Evolutionary conservation across 345 rosid species (phyloP).

Genomic region (Ceriops zippeliana): DNA sequence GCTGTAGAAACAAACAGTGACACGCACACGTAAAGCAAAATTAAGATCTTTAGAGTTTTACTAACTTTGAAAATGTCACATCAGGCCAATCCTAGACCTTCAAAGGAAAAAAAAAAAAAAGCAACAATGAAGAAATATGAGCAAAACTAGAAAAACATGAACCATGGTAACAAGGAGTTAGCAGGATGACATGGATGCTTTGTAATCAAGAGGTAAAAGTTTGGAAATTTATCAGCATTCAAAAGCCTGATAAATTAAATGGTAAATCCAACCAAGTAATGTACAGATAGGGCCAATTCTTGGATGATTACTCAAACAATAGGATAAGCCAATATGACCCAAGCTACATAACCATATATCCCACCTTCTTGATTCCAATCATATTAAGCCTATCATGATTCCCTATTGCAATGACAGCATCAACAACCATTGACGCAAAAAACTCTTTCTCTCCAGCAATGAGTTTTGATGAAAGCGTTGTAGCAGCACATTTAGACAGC

Average conservation of each 20-base stretch:
- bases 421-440: slow-evolving; percentile 88
- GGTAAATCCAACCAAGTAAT: too few relatives aligned
- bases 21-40: too few relatives aligned
- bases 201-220: not conserved
- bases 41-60: too few relatives aligned
- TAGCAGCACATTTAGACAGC: slow-evolving; percentile 87
- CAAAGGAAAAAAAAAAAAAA: too few relatives aligned
- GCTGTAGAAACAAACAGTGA: slow-evolving; percentile 37
- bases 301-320: not conserved
- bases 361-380: slow-evolving; percentile 95
- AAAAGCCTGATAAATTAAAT: not conserved
- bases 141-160: too few relatives aligned
- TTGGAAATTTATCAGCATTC: not conserved
- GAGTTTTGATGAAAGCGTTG: slow-evolving; percentile 93
- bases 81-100: too few relatives aligned
- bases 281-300: not conserved
- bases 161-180: not conserved
- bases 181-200: not conserved
- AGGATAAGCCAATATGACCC: not conserved
- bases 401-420: slow-evolving; percentile 88
- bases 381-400: slow-evolving; percentile 75
- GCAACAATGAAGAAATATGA: too few relatives aligned
- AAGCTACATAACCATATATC: not conserved
- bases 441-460: slow-evolving; percentile 98
- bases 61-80: too few relatives aligned